Evolutionary conservation across 345 rosid species (phyloP).

Genomic region (Gossypium sturtianum): DNA sequence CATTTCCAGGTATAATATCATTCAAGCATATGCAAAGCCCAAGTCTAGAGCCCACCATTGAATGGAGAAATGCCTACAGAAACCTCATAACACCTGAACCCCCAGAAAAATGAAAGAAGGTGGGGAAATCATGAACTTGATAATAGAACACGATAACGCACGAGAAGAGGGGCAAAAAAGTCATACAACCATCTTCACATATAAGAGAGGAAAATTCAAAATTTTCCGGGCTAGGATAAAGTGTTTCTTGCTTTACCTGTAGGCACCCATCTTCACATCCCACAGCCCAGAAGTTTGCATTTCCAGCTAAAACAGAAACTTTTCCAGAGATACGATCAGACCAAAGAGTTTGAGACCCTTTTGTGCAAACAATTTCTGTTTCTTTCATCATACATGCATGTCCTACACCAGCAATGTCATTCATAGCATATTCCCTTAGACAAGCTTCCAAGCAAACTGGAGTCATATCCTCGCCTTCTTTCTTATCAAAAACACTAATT

Average conservation of each 20-base stretch:
- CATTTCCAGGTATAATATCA: not conserved
- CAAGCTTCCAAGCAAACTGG: constrained; percentile 90
- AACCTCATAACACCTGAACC: not conserved
- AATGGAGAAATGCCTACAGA: not conserved
- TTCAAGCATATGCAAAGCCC: constrained; percentile 2
- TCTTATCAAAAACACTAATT: constrained; percentile 82
- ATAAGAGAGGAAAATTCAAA: not conserved
- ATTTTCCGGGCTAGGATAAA: not conserved
- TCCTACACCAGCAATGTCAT: constrained; percentile 69
- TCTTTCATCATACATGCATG: constrained; percentile 63
- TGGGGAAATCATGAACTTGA: not conserved
- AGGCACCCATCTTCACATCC: constrained; percentile 97
- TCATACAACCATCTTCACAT: not conserved
- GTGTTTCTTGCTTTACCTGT: constrained; percentile 43
- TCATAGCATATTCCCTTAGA: constrained; percentile 70
- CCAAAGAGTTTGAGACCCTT: constrained; percentile 77
- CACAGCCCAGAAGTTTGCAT: constrained; percentile 96
- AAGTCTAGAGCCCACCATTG: not conserved
- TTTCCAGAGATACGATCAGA: constrained; percentile 82
- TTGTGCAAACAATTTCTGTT: constrained; percentile 75
- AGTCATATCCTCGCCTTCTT: constrained; percentile 54
- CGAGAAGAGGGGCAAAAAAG: not conserved
- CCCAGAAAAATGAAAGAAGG: not conserved
- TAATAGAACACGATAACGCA: not conserved
- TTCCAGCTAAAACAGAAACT: constrained; percentile 92